These are phyloP conservation scores for Tetrapisispora namnaoensis DNA, from an alignment of 805 yeast species.

Conservation along the genomic window DNA sequence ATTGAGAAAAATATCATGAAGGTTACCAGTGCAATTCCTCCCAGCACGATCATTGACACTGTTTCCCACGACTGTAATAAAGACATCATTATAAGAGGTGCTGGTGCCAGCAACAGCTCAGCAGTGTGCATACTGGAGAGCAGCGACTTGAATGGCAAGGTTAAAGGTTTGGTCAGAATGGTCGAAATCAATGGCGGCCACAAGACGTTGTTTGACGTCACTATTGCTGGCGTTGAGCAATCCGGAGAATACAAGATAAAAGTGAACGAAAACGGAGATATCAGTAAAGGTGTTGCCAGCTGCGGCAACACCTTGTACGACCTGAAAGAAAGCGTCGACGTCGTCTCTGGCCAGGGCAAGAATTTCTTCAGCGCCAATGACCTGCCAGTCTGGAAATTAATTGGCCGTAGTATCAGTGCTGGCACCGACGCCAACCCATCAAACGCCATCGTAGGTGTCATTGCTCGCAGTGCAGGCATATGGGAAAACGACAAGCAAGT, in stretches of 20 bases:
- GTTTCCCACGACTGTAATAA: slow-evolving; percentile 60
- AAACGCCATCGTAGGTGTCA: slow-evolving; percentile 61
- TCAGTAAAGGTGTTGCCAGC: slow-evolving; percentile 59
- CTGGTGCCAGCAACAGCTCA: slow-evolving; percentile 78
- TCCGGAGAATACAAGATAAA: slow-evolving; percentile 60
- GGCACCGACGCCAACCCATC: slow-evolving; percentile 9
- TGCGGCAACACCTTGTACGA: slow-evolving; percentile 46
- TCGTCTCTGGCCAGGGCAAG: slow-evolving; percentile 22
- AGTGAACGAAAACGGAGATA: slow-evolving; percentile 62
- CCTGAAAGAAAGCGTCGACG: slow-evolving; percentile 24
- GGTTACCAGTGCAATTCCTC: slow-evolving; percentile 63
- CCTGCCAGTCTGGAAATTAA: slow-evolving; percentile 46
- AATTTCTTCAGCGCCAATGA: slow-evolving; percentile 34
- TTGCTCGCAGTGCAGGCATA: slow-evolving; percentile 92
- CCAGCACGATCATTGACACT: slow-evolving; percentile 59
- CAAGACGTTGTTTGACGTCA: slow-evolving; percentile 61
- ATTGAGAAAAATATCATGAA: slow-evolving; percentile 51
- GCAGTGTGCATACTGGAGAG: slow-evolving; percentile 86
- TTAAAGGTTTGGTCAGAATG: slow-evolving; percentile 79
- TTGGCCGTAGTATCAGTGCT: slow-evolving; percentile 50
- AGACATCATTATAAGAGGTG: slow-evolving; percentile 88
- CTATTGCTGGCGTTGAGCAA: slow-evolving; percentile 56
- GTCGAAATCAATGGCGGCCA: slow-evolving; percentile 47
- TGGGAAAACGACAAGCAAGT: slow-evolving; percentile 95
- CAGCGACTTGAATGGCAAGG: slow-evolving; percentile 43